phyloP scores from a whole-genome alignment of 345 rosid species.

The Corchorus olitorius region DNA sequence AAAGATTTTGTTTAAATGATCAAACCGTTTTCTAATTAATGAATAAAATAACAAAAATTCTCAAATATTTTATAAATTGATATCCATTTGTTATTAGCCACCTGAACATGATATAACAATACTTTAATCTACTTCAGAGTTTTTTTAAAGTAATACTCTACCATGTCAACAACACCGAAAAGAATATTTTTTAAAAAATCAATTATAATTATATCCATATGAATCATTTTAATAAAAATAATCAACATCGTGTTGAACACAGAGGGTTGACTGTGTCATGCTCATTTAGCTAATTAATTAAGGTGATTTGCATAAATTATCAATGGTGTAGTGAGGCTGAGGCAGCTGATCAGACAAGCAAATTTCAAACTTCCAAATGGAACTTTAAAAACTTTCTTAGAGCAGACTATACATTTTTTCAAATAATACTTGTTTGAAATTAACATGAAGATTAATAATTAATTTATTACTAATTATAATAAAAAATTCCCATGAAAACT shows the following conservation, averaged over 20 bases:
- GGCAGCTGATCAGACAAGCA: no score
- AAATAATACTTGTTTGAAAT: no score
- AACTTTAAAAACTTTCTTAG: not conserved
- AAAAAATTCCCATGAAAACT: no score
- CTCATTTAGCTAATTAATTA: not conserved
- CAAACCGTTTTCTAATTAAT: no score
- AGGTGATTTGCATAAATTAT: not conserved
- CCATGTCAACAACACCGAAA: not conserved
- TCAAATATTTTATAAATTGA: not conserved
- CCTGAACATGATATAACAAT: not conserved
- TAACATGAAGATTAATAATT: no score
- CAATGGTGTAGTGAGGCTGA: not conserved
- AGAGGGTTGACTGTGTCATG: not conserved
- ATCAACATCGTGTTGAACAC: not conserved
- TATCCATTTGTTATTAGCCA: not conserved
- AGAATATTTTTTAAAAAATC: not conserved
- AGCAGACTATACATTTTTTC: no score
- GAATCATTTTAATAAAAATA: not conserved
- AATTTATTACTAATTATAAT: no score
- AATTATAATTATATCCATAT: not conserved
- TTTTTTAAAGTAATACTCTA: not conserved
- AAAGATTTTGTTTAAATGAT: no score
- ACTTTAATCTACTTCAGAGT: no score
- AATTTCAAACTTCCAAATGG: not conserved
- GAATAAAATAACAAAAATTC: not conserved